Conservation (phyloP, 768 basidiomycete genomes). For the Suillus subalutaceus region DNA sequence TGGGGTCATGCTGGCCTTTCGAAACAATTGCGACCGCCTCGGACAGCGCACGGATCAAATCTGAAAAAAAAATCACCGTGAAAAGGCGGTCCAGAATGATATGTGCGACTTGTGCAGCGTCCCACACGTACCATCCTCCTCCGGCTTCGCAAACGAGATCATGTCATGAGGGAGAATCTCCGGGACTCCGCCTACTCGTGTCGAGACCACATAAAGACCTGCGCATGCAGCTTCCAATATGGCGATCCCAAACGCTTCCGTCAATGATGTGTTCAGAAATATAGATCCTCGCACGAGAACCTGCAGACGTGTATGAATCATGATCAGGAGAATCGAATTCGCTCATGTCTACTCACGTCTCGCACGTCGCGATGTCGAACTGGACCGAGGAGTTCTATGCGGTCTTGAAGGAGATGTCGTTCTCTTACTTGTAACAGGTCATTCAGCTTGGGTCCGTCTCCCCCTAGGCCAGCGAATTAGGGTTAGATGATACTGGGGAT, state of each 20-base stretch:
- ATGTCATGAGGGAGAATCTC: constrained; percentile 93
- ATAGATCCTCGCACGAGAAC: constrained; percentile 87
- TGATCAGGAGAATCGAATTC: neutral
- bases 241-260: constrained; percentile 97
- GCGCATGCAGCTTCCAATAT: constrained; percentile 96
- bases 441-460: constrained; percentile 93
- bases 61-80: constrained; percentile 41
- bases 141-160: constrained; percentile 93
- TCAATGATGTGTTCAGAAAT: constrained; percentile 93
- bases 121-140: constrained; percentile 78
- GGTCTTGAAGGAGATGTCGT: constrained; percentile 84
- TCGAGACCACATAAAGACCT: constrained; percentile 92
- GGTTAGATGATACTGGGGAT: neutral
- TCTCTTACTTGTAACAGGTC: constrained; percentile 96
- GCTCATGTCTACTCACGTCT: constrained; percentile 49
- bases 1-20: constrained; percentile 71
- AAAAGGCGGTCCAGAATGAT: neutral
- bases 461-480: constrained; percentile 56
- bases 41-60: constrained; percentile 81
- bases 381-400: constrained; percentile 86
- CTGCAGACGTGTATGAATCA: constrained; percentile 38
- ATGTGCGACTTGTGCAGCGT: neutral
- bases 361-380: constrained; percentile 84
- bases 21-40: constrained; percentile 76
- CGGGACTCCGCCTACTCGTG: constrained; percentile 92